These are phyloP conservation scores for Komagataella ulmi DNA, from an alignment of 805 yeast genomes.

Conservation along the genomic window DNA sequence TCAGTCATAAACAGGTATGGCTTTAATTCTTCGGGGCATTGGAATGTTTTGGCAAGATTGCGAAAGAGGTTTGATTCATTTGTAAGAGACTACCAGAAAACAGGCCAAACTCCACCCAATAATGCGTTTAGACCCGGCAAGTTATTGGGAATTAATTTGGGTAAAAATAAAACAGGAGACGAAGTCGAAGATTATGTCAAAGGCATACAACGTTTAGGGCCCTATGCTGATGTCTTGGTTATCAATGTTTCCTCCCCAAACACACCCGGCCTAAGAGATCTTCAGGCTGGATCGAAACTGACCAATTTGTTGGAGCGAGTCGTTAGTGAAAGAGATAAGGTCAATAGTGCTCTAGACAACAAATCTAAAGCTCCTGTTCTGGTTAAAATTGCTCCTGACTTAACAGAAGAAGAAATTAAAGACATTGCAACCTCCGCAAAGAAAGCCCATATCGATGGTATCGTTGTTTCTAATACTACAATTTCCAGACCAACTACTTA, in stretches of 20 bases:
- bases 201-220: constrained; percentile 76
- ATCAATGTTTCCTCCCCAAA: constrained; percentile 92
- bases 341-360: constrained; percentile 24
- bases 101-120: constrained; percentile 11
- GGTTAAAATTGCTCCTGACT: constrained; percentile 91
- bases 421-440: constrained; percentile 77
- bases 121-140: constrained; percentile 50
- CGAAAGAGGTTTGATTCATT: constrained; percentile 43
- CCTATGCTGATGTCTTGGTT: constrained; percentile 79
- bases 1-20: constrained; percentile 95
- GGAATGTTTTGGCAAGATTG: constrained; percentile 54
- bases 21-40: constrained; percentile 85
- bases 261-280: constrained; percentile 85
- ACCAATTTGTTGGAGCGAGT: constrained; percentile 55
- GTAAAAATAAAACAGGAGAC: constrained; percentile 88
- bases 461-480: constrained; percentile 87
- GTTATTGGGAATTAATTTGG: constrained; percentile 72
- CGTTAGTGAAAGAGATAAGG: constrained; percentile 49
- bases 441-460: constrained; percentile 73
- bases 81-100: constrained; percentile 6
- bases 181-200: constrained; percentile 75
- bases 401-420: constrained; percentile 65
- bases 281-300: constrained; percentile 68
- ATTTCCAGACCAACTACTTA: constrained; percentile 56
- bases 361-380: constrained; percentile 56